Evolutionary conservation across 768 basidiomycete species (phyloP).

Genomic region (Auriscalpium microsporum): DNA sequence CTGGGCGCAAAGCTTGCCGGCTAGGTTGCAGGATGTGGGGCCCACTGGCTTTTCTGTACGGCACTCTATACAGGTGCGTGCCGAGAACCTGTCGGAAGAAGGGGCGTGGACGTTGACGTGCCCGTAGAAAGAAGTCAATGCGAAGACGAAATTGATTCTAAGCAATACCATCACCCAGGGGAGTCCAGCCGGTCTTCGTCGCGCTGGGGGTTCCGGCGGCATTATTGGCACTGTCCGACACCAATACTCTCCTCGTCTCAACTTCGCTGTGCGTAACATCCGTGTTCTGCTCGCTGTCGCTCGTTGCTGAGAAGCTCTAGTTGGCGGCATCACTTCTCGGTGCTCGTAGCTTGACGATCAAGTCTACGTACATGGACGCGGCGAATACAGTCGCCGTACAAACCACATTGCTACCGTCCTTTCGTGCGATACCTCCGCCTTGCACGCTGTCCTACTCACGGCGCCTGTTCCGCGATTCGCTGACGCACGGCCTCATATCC

Average conservation of each 20-base stretch:
- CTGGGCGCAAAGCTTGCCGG: slow-evolving; percentile 17
- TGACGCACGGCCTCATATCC: slow-evolving; percentile 12
- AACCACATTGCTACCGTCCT: slow-evolving; percentile 9
- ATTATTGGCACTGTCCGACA: slow-evolving; percentile 66
- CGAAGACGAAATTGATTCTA: slow-evolving; percentile 36
- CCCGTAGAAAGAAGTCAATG: slow-evolving; percentile 39
- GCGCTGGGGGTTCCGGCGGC: neutral
- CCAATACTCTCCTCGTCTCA: slow-evolving; percentile 61
- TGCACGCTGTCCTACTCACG: slow-evolving; percentile 13
- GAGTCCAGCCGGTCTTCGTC: neutral
- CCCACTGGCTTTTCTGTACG: slow-evolving; percentile 30
- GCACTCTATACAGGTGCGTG: slow-evolving; percentile 37
- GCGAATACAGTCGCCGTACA: slow-evolving; percentile 7
- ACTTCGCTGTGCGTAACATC: slow-evolving; percentile 26
- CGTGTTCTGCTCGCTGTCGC: neutral
- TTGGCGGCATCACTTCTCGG: slow-evolving; percentile 17
- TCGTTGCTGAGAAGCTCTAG: slow-evolving; percentile 5
- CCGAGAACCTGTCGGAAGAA: neutral
- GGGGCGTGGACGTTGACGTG: neutral
- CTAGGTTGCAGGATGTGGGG: slow-evolving; percentile 26
- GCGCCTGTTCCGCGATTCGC: slow-evolving; percentile 12
- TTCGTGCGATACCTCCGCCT: slow-evolving; percentile 7
- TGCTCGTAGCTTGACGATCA: slow-evolving; percentile 6
- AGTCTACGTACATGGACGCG: slow-evolving; percentile 4
- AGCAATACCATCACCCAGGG: slow-evolving; percentile 26